Base-by-base conservation (phyloP, 495 filamentous ascomycete species). In the Penicillium cataractarum region DNA sequence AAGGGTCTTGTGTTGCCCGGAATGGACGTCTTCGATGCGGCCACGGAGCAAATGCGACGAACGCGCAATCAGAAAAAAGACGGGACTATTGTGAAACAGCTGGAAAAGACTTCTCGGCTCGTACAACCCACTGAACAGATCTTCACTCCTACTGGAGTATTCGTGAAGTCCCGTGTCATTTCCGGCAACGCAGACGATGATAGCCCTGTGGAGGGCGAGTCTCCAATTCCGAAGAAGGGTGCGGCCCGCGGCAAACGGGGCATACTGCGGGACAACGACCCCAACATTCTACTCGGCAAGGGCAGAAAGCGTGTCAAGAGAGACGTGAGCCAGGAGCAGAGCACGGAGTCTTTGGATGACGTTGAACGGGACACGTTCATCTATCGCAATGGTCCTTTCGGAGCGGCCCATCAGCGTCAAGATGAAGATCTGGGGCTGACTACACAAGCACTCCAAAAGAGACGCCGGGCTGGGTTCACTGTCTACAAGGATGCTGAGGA, bases 51-150 rank as follows among this genome's bases (percentile, higher is more conserved):
- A 51, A 89, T 90, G 80, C 88, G 88, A 68, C 86, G 90, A 39
- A 91, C 85, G 76, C 86, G 93, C 42, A 97, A 97, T 69, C 93
- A 97, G 73, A 90, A 90, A 63, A 97, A 97, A 68, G 88, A 91
- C 58, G 81, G 78, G 13, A 88, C 83, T 7, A 85, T 91, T 22
- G 63, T 96, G 24, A 83, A 82, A 70, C 82, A 83, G 65, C 91
- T 97, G 80, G 83, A 92, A 64, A 70, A 77, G 32, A 87, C 88
- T 19, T 93, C 92, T 0, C 70, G 71, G 22, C 76, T 80, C 6
- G 87, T 93, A n/a, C 86, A 88, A 64, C 86, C 91, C 8, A 83
- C 74, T 0, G 93, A 97, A 70, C 73, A 85, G 48, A 84, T 96
- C 21, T 93, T 88, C 76, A 84, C 75, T 44, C 82, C 71, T 58